phyloP scores from a whole-genome alignment of 495 filamentous ascomycete species.

The Pyrenula aspistea region DNA sequence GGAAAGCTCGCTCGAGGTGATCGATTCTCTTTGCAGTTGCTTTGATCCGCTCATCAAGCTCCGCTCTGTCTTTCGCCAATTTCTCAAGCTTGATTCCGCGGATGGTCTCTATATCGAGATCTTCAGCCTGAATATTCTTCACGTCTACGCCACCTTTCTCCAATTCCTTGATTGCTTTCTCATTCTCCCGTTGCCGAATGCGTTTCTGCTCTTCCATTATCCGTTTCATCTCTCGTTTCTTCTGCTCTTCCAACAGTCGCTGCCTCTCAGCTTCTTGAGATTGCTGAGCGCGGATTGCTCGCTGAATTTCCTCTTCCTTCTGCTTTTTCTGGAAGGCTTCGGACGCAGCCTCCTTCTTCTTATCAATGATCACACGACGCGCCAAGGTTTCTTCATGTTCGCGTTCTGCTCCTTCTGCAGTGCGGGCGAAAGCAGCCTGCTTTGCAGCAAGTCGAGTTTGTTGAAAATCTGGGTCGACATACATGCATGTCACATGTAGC shows the following conservation, averaged over 20 bases:
- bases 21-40: conserved; percentile 93
- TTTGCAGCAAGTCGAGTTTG: conserved; percentile 66
- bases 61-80: conserved; percentile 95
- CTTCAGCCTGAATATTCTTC: conserved; percentile 64
- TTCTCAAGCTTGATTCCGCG: conserved; percentile 90
- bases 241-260: conserved; percentile 80
- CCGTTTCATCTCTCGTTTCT: conserved; percentile 78
- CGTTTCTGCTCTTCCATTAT: conserved; percentile 81
- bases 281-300: conserved; percentile 71
- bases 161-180: conserved; percentile 91
- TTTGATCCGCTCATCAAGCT: conserved; percentile 74
- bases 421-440: conserved; percentile 65
- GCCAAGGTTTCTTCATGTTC: conserved; percentile 85
- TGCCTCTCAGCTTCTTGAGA: conserved; percentile 76
- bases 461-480: conserved; percentile 83
- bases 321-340: conserved; percentile 74
- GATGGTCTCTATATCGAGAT: conserved; percentile 77
- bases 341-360: conserved; percentile 89
- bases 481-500: conserved; percentile 84
- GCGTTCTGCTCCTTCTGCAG: conserved; percentile 74
- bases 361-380: conserved; percentile 81
- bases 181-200: conserved; percentile 85
- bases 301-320: conserved; percentile 80
- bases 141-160: conserved; percentile 75
- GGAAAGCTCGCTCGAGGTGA: conserved; percentile 92